A percentile compares a stretch with the other conserved stretches of the same genome.
Conservation (phyloP, 1,284 basidiomycete genomes). For the Spongispora temasekensis region DNA sequence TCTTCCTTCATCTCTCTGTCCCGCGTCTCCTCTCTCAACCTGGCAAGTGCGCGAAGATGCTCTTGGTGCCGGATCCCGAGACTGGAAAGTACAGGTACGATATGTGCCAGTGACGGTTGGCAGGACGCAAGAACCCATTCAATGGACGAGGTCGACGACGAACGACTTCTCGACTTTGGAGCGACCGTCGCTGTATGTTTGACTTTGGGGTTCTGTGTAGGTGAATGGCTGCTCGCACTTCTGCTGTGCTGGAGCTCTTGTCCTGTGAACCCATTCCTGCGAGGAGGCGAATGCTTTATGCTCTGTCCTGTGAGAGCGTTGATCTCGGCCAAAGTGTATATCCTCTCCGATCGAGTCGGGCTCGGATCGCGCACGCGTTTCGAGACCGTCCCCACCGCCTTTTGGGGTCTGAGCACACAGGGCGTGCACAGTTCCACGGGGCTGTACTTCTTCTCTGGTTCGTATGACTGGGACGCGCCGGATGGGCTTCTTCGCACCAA, state of each 20-base stretch:
- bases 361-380: conserved; percentile 27
- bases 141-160: conserved; percentile 42
- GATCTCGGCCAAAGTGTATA: conserved; percentile 36
- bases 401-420: conserved; percentile 20
- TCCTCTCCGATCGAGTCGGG: conserved; percentile 35
- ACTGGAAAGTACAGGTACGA: conserved; percentile 51
- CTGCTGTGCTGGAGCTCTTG: conserved; percentile 14
- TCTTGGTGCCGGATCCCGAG: conserved; percentile 60
- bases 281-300: conserved; percentile 24
- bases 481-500: conserved; percentile 25
- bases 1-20: conserved; percentile 67
- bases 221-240: conserved; percentile 24
- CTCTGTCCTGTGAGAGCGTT: conserved; percentile 33
- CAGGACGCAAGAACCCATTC: conserved; percentile 55
- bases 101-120: conserved; percentile 59
- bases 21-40: conserved; percentile 61
- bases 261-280: conserved; percentile 11
- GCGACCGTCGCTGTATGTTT: conserved; percentile 16
- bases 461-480: conserved; percentile 20
- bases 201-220: conserved; percentile 17
- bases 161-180: conserved; percentile 18
- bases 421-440: conserved; percentile 22
- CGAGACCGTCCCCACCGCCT: conserved; percentile 5
- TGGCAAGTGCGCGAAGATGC: conserved; percentile 60
- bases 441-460: conserved; percentile 27